Base-by-base conservation (phyloP, 495 filamentous ascomycete genomes). In the Evernia prunastri region DNA sequence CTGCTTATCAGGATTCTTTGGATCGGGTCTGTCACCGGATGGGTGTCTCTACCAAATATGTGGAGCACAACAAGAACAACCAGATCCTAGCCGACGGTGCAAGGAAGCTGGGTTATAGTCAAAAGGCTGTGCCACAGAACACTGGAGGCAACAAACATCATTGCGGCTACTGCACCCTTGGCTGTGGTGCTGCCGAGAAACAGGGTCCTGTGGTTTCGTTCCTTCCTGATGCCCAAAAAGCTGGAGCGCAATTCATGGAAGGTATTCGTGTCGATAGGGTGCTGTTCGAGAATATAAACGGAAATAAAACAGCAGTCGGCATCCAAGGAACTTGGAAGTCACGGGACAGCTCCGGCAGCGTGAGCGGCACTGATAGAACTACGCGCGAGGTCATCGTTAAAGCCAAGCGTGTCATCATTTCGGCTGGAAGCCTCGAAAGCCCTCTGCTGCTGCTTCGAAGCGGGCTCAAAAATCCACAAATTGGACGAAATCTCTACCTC, bases 331-430 rank as follows among this genome's bases (percentile, higher is more conserved):
- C 73, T 20, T 96, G 91, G 91, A 85, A 79, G 4, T 86, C 88
- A 25, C 80, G 89, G 56, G 88, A 90, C 67, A 76, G 77, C 33
- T 76, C 84, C 39, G 82, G 85, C 15, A 81, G 81, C 4, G 73
- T 86, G 5, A 76, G 79, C 27, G 82, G 81, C 0, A 70, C 75
- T 15, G 75, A 76, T 27, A 77, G 74, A 0, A 79, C 72, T 2
- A 76, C 74, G 49, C 79, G 87, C 23, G 76, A 85, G 66, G 79
- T 95, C 20, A 78, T 84, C 47, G 81, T 96, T 58, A 89, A 83
- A 67, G 91, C 92, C 0, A 92, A 91, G 78, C 88, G 86, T 67
- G 90, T 96, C 1, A 82, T 97, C 29, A 74, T 96, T 15, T 87
- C 89, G 3, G 80, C 80, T 47, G 92, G 92, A 10, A 82, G 85